Evolutionary conservation across 2,329 filamentous ascomycete species (phyloP).

Genomic region (Ceratocystis alfenasii): DNA sequence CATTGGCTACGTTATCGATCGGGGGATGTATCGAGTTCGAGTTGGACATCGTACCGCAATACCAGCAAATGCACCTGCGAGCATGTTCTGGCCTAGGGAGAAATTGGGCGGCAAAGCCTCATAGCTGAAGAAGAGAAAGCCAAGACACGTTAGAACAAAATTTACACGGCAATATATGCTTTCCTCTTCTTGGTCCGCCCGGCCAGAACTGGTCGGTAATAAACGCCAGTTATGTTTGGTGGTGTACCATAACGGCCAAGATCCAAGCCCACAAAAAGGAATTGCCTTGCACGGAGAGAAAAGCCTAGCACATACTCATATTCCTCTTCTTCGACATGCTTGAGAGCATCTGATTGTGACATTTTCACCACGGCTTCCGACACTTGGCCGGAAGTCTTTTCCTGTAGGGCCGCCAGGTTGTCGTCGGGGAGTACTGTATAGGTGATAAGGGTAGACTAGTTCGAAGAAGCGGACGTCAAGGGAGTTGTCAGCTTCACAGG

Average conservation of each 20-base stretch:
- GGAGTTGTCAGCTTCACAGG: background rate
- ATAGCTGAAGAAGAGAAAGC: constrained; percentile 45
- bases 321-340: constrained; percentile 40
- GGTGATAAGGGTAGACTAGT: background rate
- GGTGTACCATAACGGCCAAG: background rate
- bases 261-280: background rate
- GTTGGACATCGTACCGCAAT: constrained; percentile 58
- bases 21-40: constrained; percentile 12
- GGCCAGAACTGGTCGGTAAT: background rate
- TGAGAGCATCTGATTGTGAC: constrained; percentile 55
- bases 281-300: background rate
- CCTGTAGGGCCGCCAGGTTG: constrained; percentile 53
- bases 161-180: background rate
- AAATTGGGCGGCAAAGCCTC: constrained; percentile 91
- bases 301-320: constrained; percentile 46
- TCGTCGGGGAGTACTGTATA: constrained; percentile 22
- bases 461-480: constrained; percentile 6
- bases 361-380: constrained; percentile 56
- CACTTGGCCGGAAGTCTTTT: constrained; percentile 49
- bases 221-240: background rate
- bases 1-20: background rate
- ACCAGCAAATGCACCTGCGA: constrained; percentile 89
- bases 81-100: constrained; percentile 87
- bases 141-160: background rate
- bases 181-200: background rate